Evolutionary conservation across 2,329 filamentous ascomycete species (phyloP).

Genomic region (Clonostachys rosea): DNA sequence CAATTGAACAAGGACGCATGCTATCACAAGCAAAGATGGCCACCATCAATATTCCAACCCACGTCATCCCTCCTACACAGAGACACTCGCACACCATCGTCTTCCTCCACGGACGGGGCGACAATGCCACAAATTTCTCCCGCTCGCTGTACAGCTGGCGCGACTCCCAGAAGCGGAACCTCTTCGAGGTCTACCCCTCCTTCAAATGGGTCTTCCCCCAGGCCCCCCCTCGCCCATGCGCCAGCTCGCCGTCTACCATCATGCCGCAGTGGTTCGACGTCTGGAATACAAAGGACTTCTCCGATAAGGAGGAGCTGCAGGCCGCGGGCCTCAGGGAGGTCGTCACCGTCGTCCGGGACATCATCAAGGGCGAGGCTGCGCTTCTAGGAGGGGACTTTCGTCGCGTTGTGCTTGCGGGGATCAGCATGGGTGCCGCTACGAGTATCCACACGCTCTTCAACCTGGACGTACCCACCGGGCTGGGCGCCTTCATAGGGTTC

Average conservation of each 20-base stretch:
- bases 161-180: conserved; percentile 21
- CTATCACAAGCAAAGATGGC: too few relatives aligned
- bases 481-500: conserved; percentile 30
- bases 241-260: conserved; percentile 9
- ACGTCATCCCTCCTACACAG: too few relatives aligned
- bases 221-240: conserved; percentile 22
- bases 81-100: conserved; percentile 34
- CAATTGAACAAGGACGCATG: too few relatives aligned
- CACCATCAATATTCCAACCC: too few relatives aligned
- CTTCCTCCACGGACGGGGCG: conserved; percentile 41
- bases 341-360: conserved; percentile 18
- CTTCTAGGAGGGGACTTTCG: conserved; percentile 27
- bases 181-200: conserved; percentile 33
- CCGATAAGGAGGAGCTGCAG: conserved; percentile 36
- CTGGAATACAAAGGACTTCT: conserved; percentile 31
- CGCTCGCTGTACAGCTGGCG: conserved; percentile 18
- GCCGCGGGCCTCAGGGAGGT: conserved; percentile 30
- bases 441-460: conserved; percentile 28
- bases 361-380: conserved; percentile 27
- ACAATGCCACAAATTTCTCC: conserved; percentile 24
- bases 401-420: conserved; percentile 34
- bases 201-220: conserved; percentile 46
- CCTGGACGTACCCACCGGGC: conserved; percentile 11
- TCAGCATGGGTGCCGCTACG: conserved; percentile 40
- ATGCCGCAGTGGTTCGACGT: conserved; percentile 47